These are phyloP conservation scores for Mycena indigotica DNA, from an alignment of 768 basidiomycete species.

Conservation along the genomic window DNA sequence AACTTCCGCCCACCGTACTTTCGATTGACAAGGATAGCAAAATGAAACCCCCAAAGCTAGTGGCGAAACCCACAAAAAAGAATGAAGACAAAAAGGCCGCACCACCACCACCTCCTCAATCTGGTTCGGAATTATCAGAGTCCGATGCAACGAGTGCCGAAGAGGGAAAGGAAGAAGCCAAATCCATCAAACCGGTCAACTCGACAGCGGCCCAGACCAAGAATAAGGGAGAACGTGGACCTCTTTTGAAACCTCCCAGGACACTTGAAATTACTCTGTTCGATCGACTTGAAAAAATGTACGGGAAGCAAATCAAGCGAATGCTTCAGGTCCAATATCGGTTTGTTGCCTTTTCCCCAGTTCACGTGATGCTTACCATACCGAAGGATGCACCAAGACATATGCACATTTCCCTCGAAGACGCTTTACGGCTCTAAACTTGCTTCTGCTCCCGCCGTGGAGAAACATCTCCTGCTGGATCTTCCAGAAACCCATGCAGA, in stretches of 20 bases:
- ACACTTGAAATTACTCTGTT: conserved; percentile 90
- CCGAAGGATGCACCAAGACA: conserved; percentile 81
- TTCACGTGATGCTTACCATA: background rate
- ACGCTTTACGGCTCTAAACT: conserved; percentile 78
- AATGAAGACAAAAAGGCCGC: conserved; percentile 9
- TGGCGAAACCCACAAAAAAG: background rate
- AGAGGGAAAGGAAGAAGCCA: conserved; percentile 13
- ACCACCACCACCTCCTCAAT: conserved; percentile 9
- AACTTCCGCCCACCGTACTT: conserved; percentile 91
- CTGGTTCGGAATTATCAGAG: conserved; percentile 14
- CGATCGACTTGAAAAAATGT: conserved; percentile 87
- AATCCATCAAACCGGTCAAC: conserved; percentile 18
- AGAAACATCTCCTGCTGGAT: conserved; percentile 70
- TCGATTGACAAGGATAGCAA: conserved; percentile 52
- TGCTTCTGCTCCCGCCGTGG: conserved; percentile 70
- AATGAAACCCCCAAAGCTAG: conserved; percentile 16
- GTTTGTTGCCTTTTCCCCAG: conserved; percentile 37
- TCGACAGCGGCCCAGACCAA: conserved; percentile 20
- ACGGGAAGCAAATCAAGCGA: conserved; percentile 78
- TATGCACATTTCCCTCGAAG: conserved; percentile 83
- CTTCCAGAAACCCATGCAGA: conserved; percentile 54
- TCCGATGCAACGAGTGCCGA: background rate
- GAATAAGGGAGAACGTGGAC: conserved; percentile 6
- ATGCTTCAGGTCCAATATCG: conserved; percentile 91
- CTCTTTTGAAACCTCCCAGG: conserved; percentile 56